phyloP scores from a whole-genome alignment of 495 filamentous ascomycete species.

The Penicillium parvum region DNA sequence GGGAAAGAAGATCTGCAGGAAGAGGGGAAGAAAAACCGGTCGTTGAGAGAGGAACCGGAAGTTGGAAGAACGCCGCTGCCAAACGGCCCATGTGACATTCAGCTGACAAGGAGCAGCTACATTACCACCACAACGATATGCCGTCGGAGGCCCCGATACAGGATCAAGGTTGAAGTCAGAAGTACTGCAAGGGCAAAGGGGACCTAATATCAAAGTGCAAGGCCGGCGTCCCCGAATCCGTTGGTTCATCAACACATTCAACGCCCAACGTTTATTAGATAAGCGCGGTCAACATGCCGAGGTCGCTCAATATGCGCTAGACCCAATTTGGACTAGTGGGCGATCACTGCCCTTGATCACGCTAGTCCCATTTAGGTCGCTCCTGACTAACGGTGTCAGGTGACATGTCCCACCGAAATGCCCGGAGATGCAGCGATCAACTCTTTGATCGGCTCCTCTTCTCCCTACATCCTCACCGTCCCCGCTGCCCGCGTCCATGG shows the following conservation, averaged over 20 bases:
- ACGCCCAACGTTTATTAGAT: slow-evolving; percentile 20
- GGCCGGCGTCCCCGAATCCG: slow-evolving; percentile 9
- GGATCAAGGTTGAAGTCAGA: background rate
- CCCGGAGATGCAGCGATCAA: slow-evolving; percentile 9
- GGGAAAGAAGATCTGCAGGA: slow-evolving; percentile 7
- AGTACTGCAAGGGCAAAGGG: background rate
- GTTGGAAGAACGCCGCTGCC: slow-evolving; percentile 32
- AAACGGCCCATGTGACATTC: slow-evolving; percentile 44
- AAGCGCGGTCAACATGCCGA: slow-evolving; percentile 15
- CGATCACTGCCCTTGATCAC: slow-evolving; percentile 12
- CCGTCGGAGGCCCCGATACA: slow-evolving; percentile 3
- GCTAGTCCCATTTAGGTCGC: slow-evolving; percentile 8
- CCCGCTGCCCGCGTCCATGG: slow-evolving; percentile 35
- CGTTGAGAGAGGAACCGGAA: slow-evolving; percentile 22
- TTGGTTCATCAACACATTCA: slow-evolving; percentile 21
- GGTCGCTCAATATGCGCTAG: slow-evolving; percentile 7
- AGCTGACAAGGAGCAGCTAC: slow-evolving; percentile 24
- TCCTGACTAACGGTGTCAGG: slow-evolving; percentile 18
- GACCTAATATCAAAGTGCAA: background rate
- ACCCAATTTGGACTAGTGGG: slow-evolving; percentile 14
- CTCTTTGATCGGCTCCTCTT: background rate
- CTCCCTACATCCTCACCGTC: slow-evolving; percentile 9
- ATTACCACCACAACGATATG: slow-evolving; percentile 10
- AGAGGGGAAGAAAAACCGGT: slow-evolving; percentile 9
- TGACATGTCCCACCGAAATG: slow-evolving; percentile 13